These are phyloP conservation scores for Alternaria burnsii DNA, from an alignment of 2,329 filamentous ascomycete species.

Conservation along the genomic window DNA sequence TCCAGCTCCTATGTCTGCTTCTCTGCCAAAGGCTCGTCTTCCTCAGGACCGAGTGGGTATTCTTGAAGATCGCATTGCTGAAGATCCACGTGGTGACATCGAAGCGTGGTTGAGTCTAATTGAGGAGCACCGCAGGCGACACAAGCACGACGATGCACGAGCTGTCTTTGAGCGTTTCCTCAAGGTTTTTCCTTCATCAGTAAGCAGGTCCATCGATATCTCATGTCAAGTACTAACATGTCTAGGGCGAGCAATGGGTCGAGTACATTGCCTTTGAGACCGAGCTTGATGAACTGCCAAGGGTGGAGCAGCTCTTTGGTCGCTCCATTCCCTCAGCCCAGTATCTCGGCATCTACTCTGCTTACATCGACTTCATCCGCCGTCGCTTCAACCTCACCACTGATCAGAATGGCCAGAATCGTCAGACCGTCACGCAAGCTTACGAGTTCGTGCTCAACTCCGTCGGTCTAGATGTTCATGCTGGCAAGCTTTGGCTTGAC, in stretches of 20 bases:
- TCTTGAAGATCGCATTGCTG: slow-evolving; percentile 88
- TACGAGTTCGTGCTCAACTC: slow-evolving; percentile 93
- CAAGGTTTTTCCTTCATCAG: slow-evolving; percentile 85
- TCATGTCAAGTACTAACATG: slow-evolving; percentile 56
- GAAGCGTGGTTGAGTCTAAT: slow-evolving; percentile 92
- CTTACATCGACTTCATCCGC: slow-evolving; percentile 95
- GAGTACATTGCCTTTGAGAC: slow-evolving; percentile 90
- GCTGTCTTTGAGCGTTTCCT: slow-evolving; percentile 86
- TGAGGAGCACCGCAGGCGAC: slow-evolving; percentile 80
- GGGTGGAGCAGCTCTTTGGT: slow-evolving; percentile 84
- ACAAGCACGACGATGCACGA: slow-evolving; percentile 82
- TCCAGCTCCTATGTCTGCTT: slow-evolving; percentile 39
- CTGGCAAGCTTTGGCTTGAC: slow-evolving; percentile 89
- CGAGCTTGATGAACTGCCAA: slow-evolving; percentile 80
- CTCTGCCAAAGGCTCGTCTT: slow-evolving; percentile 61
- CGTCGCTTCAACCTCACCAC: slow-evolving; percentile 86
- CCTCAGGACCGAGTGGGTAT: slow-evolving; percentile 79
- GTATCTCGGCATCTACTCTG: slow-evolving; percentile 87
- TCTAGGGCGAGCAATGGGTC: slow-evolving; percentile 89
- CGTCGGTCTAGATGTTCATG: slow-evolving; percentile 90
- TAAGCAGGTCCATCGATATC: slow-evolving; percentile 63
- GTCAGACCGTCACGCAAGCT: slow-evolving; percentile 80
- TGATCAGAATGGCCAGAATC: slow-evolving; percentile 78
- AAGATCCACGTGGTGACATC: slow-evolving; percentile 91
- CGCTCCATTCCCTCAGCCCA: slow-evolving; percentile 80